phyloP scores from a whole-genome alignment of 2,329 filamentous ascomycete species.

The Aureobasidium sp. region DNA sequence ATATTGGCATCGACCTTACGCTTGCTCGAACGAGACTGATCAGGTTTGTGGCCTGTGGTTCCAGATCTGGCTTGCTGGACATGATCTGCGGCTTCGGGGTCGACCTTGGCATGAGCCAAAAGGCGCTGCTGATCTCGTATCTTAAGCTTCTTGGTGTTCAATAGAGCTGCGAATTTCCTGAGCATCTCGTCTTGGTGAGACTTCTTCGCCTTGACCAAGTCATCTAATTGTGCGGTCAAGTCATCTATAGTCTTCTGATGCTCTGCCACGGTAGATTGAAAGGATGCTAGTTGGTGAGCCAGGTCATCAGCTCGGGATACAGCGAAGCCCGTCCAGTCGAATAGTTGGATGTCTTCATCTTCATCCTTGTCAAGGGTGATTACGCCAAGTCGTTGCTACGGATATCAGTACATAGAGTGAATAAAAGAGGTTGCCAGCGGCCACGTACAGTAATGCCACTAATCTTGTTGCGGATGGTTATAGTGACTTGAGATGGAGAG shows the following conservation, averaged over 20 bases:
- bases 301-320: constrained; percentile 38
- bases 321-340: constrained; percentile 59
- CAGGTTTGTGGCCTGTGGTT: constrained; percentile 20
- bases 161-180: constrained; percentile 60
- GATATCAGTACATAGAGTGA: background rate
- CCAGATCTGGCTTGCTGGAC: constrained; percentile 9
- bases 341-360: constrained; percentile 55
- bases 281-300: constrained; percentile 35
- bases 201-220: constrained; percentile 59
- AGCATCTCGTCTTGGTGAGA: constrained; percentile 61
- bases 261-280: constrained; percentile 28
- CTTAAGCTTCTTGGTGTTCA: constrained; percentile 76
- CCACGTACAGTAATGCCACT: constrained; percentile 59
- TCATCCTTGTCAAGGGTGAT: constrained; percentile 52
- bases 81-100: constrained; percentile 35
- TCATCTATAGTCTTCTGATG: constrained; percentile 52
- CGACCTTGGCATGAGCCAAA: constrained; percentile 53
- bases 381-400: constrained; percentile 61
- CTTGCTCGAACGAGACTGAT: constrained; percentile 26
- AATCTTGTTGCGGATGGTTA: constrained; percentile 59
- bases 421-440: background rate
- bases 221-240: constrained; percentile 57
- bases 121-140: constrained; percentile 66
- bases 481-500: constrained; percentile 40
- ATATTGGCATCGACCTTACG: constrained; percentile 24